Evolutionary conservation across 495 filamentous ascomycete species (phyloP), one percentile per base, ranked within the genome.

Genomic region (Paragyromitra xinjiangensis): DNA sequence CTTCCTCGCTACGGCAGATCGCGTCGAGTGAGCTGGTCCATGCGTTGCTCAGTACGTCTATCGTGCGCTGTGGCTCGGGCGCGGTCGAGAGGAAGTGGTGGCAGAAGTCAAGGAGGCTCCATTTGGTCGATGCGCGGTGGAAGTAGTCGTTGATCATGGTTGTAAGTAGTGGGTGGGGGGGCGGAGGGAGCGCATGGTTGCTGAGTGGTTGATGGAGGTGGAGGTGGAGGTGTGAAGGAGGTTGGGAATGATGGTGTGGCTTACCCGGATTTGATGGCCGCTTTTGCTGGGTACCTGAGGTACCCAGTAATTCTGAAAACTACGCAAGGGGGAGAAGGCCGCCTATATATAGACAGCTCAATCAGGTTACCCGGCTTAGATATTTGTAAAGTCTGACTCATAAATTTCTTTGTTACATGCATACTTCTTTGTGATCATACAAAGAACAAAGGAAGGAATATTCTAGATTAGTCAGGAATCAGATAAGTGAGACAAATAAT

Each of bases 111-210:
- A 9, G n/a, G 58, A 72, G 45, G 58, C 58, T 66, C 50, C 62
- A 66, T 42, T 73, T 73, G 16, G 62, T 14, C n/a, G 19, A 42
- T 24, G 37, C 6, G 14, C 62, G 62, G 24, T 8, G 3, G 59
- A 72, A 71, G 56, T 24, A 71, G n/a, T 62, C 34, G 59, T 72
- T 37, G 2, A 55, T n/a, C 69, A 72, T 72, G 6, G 51, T 1
- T 12, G 14, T 16, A 2, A 7, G 16, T 11, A 14, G 34, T 8
- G 16, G 29, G 6, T 22, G 29, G 16, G 34, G 24, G 34, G 29
- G 37, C 19, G 55, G 26, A 58, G 11, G 22, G 55, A 4, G 55
- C 8, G n/a, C 19, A 55, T 55, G 19, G 51, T 24, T 55, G 19
- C n/a, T 8, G 51, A 22, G 44, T 34, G 29, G 29, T 48, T 48